A percentile compares a stretch with the other conserved stretches of the same genome.
These are phyloP conservation scores for Dendrostoma leiphaemia DNA, from an alignment of 2,329 filamentous ascomycete species.

Conservation along the genomic window DNA sequence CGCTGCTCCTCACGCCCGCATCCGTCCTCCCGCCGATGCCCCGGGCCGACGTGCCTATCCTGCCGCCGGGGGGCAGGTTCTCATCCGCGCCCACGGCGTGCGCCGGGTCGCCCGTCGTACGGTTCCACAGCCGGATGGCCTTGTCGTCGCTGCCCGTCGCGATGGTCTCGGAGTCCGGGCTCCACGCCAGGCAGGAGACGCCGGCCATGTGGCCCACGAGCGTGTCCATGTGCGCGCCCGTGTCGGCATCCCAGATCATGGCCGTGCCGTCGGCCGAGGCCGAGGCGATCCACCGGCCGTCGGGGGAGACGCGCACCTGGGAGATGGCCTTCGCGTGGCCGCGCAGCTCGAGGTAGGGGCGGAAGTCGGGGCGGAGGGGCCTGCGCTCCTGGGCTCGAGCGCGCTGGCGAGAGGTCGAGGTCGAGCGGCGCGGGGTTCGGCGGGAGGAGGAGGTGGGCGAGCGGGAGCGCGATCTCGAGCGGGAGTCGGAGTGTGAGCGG, in stretches of 20 bases:
- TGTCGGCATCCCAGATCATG: slow-evolving; percentile 83
- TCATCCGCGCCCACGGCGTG: slow-evolving; percentile 27
- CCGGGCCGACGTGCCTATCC: slow-evolving; percentile 15
- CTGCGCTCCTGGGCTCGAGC: slow-evolving; percentile 35
- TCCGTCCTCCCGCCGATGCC: slow-evolving; percentile 15
- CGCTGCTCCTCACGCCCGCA: slow-evolving; percentile 15
- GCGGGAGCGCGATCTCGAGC: slow-evolving; percentile 25
- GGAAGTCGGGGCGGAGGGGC: slow-evolving; percentile 64
- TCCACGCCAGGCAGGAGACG: slow-evolving; percentile 91
- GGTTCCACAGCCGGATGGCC: slow-evolving; percentile 88
- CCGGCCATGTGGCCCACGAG: slow-evolving; percentile 92
- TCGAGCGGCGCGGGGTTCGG: slow-evolving; percentile 17
- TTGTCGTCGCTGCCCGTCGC: slow-evolving; percentile 96
- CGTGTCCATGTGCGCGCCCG: slow-evolving; percentile 79
- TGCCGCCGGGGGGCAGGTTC: slow-evolving; percentile 15
- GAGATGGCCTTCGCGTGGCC: slow-evolving; percentile 80
- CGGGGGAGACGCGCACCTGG: slow-evolving; percentile 85
- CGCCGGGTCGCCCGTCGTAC: slow-evolving; percentile 50
- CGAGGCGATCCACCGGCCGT: slow-evolving; percentile 86
- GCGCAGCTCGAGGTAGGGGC: slow-evolving; percentile 65
- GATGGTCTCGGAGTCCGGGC: slow-evolving; percentile 80
- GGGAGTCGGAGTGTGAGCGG: slow-evolving; percentile 4
- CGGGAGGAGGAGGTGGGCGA: slow-evolving; percentile 28
- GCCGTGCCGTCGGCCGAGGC: slow-evolving; percentile 86
- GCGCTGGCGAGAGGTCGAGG: slow-evolving; percentile 18